Conservation (phyloP, 164 flowering plant species). For the Tetracentron sinense region DNA sequence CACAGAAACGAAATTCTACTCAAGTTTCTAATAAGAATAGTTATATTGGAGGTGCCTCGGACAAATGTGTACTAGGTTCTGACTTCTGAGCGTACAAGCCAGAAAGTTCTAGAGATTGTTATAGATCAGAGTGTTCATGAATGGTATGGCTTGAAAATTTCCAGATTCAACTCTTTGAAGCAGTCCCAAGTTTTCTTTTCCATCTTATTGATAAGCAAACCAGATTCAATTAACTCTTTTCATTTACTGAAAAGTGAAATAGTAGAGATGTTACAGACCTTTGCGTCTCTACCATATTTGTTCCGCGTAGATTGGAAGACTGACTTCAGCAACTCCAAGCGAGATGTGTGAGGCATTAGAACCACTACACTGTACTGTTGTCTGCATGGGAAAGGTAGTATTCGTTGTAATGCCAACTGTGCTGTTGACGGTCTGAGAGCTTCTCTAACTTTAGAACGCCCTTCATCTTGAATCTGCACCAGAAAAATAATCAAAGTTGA, state of each 20-base stretch:
- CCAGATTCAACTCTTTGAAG: too few species aligned
- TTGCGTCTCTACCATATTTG: conserved; percentile 38
- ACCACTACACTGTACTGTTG: conserved; percentile 79
- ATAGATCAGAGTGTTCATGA: too few species aligned
- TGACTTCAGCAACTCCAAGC: conserved; percentile 36
- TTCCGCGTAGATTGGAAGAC: conserved; percentile 24
- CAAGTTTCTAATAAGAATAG: background rate
- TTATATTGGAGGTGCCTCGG: background rate
- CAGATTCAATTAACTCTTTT: background rate
- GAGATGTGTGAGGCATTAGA: conserved; percentile 67
- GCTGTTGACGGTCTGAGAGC: conserved; percentile 59
- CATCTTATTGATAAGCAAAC: too few species aligned
- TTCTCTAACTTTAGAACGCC: conserved; percentile 59
- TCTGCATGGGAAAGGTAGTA: conserved; percentile 78
- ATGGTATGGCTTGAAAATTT: too few species aligned
- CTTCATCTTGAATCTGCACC: conserved; percentile 75
- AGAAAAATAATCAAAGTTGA: conserved; percentile 1
- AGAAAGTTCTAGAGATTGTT: too few species aligned
- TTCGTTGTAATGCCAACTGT: conserved; percentile 57
- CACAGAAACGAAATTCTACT: background rate
- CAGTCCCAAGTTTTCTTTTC: too few species aligned
- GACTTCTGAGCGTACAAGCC: too few species aligned
- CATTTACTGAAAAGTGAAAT: background rate
- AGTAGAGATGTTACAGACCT: conserved; percentile 40
- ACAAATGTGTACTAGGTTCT: background rate